These are phyloP conservation scores for Phaeosphaeria sp. DNA, from an alignment of 2,329 filamentous ascomycete species.

Conservation along the genomic window DNA sequence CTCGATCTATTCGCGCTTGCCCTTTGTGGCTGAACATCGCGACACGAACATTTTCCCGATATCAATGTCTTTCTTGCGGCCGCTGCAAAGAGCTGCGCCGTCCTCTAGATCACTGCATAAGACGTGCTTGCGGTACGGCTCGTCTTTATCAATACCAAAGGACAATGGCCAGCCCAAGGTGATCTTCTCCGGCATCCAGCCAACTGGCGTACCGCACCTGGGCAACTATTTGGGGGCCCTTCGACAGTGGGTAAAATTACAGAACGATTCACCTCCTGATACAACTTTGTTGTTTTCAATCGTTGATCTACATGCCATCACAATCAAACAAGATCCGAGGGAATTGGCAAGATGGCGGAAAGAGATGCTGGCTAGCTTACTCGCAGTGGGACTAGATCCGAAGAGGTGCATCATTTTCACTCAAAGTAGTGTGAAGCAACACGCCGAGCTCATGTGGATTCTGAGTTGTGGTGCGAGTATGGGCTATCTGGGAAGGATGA, in stretches of 20 bases:
- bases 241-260: conserved; percentile 82
- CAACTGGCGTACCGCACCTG: conserved; percentile 90
- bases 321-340: conserved; percentile 67
- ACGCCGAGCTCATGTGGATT: conserved; percentile 96
- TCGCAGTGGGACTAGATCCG: conserved; percentile 85
- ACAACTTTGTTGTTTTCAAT: conserved; percentile 81
- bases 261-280: conserved; percentile 64
- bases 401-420: conserved; percentile 80
- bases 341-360: conserved; percentile 69
- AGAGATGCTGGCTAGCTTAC: conserved; percentile 77
- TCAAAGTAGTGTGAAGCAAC: conserved; percentile 78
- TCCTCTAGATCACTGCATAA: conserved; percentile 9
- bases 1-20: conserved; percentile 15
- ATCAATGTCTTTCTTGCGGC: conserved; percentile 29
- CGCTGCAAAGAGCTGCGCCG: conserved; percentile 25
- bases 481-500: conserved; percentile 97
- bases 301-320: conserved; percentile 94
- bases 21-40: conserved; percentile 18
- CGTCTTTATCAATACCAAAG: conserved; percentile 1
- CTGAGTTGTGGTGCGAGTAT: conserved; percentile 89
- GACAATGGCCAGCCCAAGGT: conserved; percentile 18
- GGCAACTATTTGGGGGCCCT: conserved; percentile 95
- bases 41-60: conserved; percentile 7
- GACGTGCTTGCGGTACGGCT: conserved; percentile 15
- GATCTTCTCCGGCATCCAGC: conserved; percentile 96